phyloP scores from a whole-genome alignment of 169 alveolate species.

The Toxoplasma gondii region DNA sequence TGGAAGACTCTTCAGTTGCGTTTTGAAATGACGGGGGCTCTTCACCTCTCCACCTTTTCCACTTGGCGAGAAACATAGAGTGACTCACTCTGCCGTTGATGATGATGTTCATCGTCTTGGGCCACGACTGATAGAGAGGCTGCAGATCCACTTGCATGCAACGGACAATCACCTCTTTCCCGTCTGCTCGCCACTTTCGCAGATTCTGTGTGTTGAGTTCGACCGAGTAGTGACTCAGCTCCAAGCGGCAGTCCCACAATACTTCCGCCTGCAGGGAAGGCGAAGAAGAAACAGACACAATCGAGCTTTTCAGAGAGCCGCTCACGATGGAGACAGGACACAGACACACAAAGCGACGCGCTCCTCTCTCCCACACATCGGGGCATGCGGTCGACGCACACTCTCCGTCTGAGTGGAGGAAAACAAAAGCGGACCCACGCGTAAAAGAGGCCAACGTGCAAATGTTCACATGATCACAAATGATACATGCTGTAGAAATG shows the following conservation, averaged over 20 bases:
- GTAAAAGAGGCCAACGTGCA: too few species aligned
- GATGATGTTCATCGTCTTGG: constrained; percentile 40
- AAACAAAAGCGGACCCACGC: too few species aligned
- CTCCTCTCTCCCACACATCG: too few species aligned
- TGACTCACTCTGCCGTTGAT: constrained; percentile 55
- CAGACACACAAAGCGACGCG: too few species aligned
- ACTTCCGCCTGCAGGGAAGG: constrained; percentile 30
- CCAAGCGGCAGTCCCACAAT: constrained; percentile 15
- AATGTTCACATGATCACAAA: too few species aligned
- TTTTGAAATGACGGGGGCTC: too few species aligned
- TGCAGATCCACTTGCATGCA: constrained; percentile 54
- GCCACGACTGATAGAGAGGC: constrained; percentile 60
- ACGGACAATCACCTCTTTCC: constrained; percentile 28
- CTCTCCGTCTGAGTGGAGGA: too few species aligned
- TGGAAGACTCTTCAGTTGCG: too few species aligned
- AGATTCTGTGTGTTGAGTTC: background rate
- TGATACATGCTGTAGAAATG: too few species aligned
- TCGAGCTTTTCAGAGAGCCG: background rate
- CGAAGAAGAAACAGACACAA: background rate
- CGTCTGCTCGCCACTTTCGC: constrained; percentile 41
- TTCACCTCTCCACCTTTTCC: too few species aligned
- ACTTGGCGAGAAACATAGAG: too few species aligned
- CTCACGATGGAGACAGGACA: background rate
- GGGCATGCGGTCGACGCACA: too few species aligned
- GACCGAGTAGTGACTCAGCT: constrained; percentile 5